Conservation (phyloP, 305 asterid species). For the Vinca major region DNA sequence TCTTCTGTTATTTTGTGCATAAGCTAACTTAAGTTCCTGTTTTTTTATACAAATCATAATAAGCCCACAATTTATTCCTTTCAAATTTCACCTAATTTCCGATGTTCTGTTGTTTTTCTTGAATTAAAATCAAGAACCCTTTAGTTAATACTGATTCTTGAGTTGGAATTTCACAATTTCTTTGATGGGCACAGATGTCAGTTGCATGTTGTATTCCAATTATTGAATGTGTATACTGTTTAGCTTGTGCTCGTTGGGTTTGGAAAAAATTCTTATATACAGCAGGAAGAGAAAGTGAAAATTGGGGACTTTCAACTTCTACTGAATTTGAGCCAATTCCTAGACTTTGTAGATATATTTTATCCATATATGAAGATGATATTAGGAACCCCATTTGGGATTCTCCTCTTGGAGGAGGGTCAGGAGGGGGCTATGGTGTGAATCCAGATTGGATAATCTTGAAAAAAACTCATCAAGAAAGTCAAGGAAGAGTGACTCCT, state of each 20-base stretch:
- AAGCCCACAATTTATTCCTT: neutral
- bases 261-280: constrained; percentile 91
- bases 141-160: constrained; percentile 12
- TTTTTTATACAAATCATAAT: neutral
- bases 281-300: constrained; percentile 83
- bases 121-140: neutral
- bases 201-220: constrained; percentile 83
- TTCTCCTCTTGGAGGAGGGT: constrained; percentile 25
- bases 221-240: constrained; percentile 84
- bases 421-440: constrained; percentile 65
- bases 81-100: neutral
- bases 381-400: constrained; percentile 62
- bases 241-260: constrained; percentile 88
- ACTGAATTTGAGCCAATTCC: constrained; percentile 85
- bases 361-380: constrained; percentile 77
- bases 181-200: constrained; percentile 63
- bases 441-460: constrained; percentile 59
- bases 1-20: constrained; percentile 2
- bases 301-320: constrained; percentile 85
- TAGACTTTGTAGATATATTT: constrained; percentile 57
- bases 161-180: constrained; percentile 17
- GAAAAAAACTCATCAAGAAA: constrained; percentile 50
- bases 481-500: constrained; percentile 60
- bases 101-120: constrained; percentile 9
- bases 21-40: neutral